These are phyloP conservation scores for Artemisia argyi DNA, from an alignment of 129 eudicot genomes.

Conservation along the genomic window DNA sequence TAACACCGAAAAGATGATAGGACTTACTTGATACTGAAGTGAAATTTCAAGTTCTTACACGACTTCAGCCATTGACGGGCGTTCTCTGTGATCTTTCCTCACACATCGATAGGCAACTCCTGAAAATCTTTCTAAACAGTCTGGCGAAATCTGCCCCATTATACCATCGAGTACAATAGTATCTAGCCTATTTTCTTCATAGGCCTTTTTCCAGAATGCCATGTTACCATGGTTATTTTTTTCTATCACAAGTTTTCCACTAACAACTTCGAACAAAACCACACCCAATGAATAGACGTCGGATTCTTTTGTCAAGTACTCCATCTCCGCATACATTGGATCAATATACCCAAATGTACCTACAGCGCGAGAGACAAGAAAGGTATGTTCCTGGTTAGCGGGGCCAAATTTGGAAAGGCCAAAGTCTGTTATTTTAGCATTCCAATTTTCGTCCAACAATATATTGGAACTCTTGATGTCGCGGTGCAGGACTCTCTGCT, in stretches of 20 bases:
- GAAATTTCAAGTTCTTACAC: background rate
- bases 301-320: background rate
- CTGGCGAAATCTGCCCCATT: background rate
- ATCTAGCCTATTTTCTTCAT: background rate
- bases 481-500: too few species aligned
- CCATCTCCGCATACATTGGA: background rate
- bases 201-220: background rate
- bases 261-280: background rate
- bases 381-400: too few species aligned
- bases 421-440: background rate
- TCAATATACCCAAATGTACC: background rate
- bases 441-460: background rate
- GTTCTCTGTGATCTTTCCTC: background rate
- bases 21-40: background rate
- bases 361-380: too few species aligned
- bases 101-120: background rate
- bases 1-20: background rate
- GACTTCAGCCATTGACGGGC: background rate
- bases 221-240: background rate
- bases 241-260: background rate
- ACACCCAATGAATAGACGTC: background rate
- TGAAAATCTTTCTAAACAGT: background rate
- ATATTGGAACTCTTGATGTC: background rate
- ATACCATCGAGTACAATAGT: background rate
- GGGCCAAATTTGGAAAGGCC: background rate